A percentile compares a stretch with the other conserved stretches of the same genome.
These are phyloP conservation scores for Asclepias syriaca DNA, from an alignment of 257 asterid species.

Conservation along the genomic window DNA sequence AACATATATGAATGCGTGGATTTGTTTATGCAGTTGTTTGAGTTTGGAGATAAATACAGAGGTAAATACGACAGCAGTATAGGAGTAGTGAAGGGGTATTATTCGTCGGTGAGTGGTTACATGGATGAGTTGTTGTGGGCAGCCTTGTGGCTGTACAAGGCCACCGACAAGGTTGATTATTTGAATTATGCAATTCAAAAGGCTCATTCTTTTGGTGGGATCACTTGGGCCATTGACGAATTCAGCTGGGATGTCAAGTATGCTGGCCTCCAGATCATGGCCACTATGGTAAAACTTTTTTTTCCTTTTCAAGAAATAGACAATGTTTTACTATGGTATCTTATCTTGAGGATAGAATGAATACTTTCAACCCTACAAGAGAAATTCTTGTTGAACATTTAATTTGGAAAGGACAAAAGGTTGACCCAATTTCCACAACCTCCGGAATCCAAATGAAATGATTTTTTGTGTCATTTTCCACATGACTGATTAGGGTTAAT, in stretches of 20 bases:
- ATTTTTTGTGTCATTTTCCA: constrained; percentile 18
- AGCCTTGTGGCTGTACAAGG: constrained; percentile 79
- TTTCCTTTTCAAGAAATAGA: background rate
- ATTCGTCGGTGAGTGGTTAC: constrained; percentile 86
- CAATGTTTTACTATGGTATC: background rate
- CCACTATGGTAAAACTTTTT: constrained; percentile 50
- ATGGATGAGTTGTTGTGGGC: constrained; percentile 93
- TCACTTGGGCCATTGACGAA: constrained; percentile 75
- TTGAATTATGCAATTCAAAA: constrained; percentile 54
- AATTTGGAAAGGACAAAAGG: constrained; percentile 22
- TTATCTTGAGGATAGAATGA: background rate
- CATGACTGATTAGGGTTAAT: background rate
- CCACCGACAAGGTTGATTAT: constrained; percentile 56
- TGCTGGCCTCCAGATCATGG: constrained; percentile 78
- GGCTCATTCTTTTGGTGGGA: constrained; percentile 66
- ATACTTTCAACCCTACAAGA: background rate
- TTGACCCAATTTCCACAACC: constrained; percentile 18
- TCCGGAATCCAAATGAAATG: constrained; percentile 18
- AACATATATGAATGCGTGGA: background rate
- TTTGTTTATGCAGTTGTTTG: constrained; percentile 54
- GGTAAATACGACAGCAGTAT: constrained; percentile 70
- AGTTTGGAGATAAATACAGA: constrained; percentile 74
- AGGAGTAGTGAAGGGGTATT: constrained; percentile 67
- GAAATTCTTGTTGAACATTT: constrained; percentile 7
- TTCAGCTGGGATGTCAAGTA: constrained; percentile 95